Conservation (phyloP, 108 stramenopile species). For the Discostella pseudostelligera region DNA sequence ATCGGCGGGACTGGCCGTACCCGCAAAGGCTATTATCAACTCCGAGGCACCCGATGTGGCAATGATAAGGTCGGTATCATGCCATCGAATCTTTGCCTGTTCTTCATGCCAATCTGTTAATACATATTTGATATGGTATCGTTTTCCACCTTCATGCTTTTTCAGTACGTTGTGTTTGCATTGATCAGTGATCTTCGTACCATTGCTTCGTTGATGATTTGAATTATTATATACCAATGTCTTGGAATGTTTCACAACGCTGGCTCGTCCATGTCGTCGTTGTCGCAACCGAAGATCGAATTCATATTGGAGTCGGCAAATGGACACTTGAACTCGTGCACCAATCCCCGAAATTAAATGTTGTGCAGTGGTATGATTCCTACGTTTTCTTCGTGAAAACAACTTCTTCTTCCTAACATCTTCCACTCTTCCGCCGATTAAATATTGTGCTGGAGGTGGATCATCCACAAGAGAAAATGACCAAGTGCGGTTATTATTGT, state of each 20-base stretch:
- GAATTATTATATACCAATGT: too few relatives aligned
- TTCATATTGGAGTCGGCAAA: slow-evolving; percentile 3
- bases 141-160: slow-evolving; percentile 1
- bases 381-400: neutral
- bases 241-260: too few relatives aligned
- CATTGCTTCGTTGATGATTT: neutral
- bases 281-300: neutral
- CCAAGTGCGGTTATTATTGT: neutral
- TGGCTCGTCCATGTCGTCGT: too few relatives aligned
- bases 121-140: slow-evolving; percentile 34
- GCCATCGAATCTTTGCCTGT: slow-evolving; percentile 41
- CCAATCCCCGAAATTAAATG: neutral
- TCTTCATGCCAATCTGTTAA: slow-evolving; percentile 55
- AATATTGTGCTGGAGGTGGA: slow-evolving; percentile 3
- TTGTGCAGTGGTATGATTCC: neutral
- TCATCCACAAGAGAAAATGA: slow-evolving; percentile 12
- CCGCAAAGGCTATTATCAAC: slow-evolving; percentile 53
- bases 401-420: neutral
- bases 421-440: neutral
- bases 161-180: slow-evolving; percentile 1
- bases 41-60: slow-evolving; percentile 27
- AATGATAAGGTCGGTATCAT: slow-evolving; percentile 57
- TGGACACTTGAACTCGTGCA: slow-evolving; percentile 5
- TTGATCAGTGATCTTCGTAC: neutral
- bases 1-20: slow-evolving; percentile 50